Conservation (phyloP, 75 land plant species). For the Cunninghamia lanceolata region DNA sequence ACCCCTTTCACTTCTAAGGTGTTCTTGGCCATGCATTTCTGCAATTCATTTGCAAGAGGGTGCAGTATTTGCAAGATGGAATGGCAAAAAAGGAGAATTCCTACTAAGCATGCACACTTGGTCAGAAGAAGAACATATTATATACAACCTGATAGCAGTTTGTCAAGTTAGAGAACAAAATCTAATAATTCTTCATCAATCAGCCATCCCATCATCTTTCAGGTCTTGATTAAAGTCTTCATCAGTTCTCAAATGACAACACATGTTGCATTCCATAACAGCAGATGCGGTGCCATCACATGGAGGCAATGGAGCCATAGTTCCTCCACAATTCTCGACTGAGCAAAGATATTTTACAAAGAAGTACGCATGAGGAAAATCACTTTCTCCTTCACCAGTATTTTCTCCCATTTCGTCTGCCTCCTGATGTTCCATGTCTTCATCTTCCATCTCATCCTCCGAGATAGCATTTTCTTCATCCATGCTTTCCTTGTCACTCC, state of each 20-base stretch:
- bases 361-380: slow-evolving; percentile 89
- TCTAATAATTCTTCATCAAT: background rate
- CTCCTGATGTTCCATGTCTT: slow-evolving; percentile 27
- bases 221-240: slow-evolving; percentile 25
- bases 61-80: background rate
- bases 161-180: background rate
- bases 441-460: slow-evolving; percentile 23
- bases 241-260: slow-evolving; percentile 62
- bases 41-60: background rate
- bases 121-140: background rate
- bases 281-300: slow-evolving; percentile 14
- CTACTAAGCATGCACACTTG: background rate
- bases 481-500: slow-evolving; percentile 70
- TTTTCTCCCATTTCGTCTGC: slow-evolving; percentile 26
- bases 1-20: background rate
- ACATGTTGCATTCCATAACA: slow-evolving; percentile 86
- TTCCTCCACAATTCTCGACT: slow-evolving; percentile 75
- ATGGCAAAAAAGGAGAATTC: background rate
- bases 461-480: slow-evolving; percentile 27
- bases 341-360: slow-evolving; percentile 77
- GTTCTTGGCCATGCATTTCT: background rate
- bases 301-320: slow-evolving; percentile 85
- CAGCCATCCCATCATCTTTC: slow-evolving; percentile 3
- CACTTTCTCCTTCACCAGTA: slow-evolving; percentile 20
- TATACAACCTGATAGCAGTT: background rate